Conservation (phyloP, 2,329 filamentous ascomycete species). For the Hypoxylon rubiginosum region DNA sequence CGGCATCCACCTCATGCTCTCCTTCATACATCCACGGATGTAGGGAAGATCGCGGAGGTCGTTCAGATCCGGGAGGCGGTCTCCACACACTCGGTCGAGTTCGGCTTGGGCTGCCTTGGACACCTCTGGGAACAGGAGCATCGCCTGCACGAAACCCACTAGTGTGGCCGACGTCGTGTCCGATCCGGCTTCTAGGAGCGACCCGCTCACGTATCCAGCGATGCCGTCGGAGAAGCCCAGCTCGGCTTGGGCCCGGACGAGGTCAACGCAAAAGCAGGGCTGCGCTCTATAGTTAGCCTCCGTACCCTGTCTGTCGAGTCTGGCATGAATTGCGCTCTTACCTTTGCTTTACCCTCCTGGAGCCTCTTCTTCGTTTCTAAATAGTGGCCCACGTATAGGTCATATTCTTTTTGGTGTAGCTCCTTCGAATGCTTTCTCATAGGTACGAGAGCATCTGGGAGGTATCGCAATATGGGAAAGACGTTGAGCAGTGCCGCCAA, state of each 20-base stretch:
- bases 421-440: constrained; percentile 56
- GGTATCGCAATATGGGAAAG: constrained; percentile 59
- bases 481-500: constrained; percentile 60
- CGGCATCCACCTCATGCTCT: constrained; percentile 62
- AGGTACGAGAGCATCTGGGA: constrained; percentile 61
- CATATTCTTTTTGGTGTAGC: constrained; percentile 60
- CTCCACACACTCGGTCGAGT: constrained; percentile 60
- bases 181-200: constrained; percentile 52
- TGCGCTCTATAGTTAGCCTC: constrained; percentile 27
- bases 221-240: constrained; percentile 51
- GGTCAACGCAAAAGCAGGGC: constrained; percentile 49
- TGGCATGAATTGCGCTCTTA: constrained; percentile 7
- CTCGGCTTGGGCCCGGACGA: constrained; percentile 51
- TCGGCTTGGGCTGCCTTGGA: constrained; percentile 44
- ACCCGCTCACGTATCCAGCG: constrained; percentile 51
- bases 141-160: constrained; percentile 57
- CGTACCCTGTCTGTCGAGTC: background rate
- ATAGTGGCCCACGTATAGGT: constrained; percentile 58
- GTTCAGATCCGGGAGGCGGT: constrained; percentile 58
- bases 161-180: constrained; percentile 57
- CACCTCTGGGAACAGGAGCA: constrained; percentile 57
- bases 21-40: constrained; percentile 61
- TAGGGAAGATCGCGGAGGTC: constrained; percentile 63
- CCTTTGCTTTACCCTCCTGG: constrained; percentile 46
- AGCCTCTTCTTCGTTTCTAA: constrained; percentile 55